Conservation (phyloP, 2,329 filamentous ascomycete species). For the Trichoderma guizhouense region DNA sequence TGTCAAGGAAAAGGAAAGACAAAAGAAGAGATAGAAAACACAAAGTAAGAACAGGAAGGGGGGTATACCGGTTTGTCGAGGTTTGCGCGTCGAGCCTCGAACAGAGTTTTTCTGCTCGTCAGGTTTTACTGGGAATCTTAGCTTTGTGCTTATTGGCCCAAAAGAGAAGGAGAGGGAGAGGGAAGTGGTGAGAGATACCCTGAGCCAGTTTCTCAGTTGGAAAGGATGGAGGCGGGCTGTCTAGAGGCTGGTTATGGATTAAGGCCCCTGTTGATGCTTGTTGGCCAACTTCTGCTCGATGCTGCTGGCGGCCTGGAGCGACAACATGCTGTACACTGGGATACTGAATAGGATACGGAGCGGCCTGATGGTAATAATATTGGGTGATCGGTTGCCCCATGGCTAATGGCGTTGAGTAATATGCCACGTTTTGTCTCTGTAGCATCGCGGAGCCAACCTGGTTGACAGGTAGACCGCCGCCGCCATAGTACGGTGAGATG, state of each 20-base stretch:
- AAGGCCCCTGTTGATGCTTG: slow-evolving; percentile 26
- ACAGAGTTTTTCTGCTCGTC: slow-evolving; percentile 24
- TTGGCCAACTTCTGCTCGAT: slow-evolving; percentile 25
- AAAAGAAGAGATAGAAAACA: background rate
- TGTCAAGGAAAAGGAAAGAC: background rate
- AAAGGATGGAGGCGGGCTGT: background rate
- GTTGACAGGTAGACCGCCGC: slow-evolving; percentile 37
- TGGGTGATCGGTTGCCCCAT: slow-evolving; percentile 40
- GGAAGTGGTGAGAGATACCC: background rate
- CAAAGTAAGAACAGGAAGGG: background rate
- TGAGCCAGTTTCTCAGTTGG: background rate
- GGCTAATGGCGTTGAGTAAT: slow-evolving; percentile 43
- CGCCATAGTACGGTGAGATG: slow-evolving; percentile 42
- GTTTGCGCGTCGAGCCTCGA: slow-evolving; percentile 37
- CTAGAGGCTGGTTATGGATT: background rate
- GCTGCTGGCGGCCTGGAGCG: slow-evolving; percentile 37
- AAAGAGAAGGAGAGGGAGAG: background rate
- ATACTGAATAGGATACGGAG: slow-evolving; percentile 36
- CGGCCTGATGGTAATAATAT: slow-evolving; percentile 45
- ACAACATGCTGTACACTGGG: slow-evolving; percentile 33
- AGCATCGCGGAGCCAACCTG: slow-evolving; percentile 35
- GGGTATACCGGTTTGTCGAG: slow-evolving; percentile 58
- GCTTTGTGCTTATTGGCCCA: background rate
- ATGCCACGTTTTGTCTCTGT: slow-evolving; percentile 40
- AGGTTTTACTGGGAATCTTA: background rate